phyloP scores from a whole-genome alignment of 1,284 basidiomycete genomes.

The Puccinia horiana region DNA sequence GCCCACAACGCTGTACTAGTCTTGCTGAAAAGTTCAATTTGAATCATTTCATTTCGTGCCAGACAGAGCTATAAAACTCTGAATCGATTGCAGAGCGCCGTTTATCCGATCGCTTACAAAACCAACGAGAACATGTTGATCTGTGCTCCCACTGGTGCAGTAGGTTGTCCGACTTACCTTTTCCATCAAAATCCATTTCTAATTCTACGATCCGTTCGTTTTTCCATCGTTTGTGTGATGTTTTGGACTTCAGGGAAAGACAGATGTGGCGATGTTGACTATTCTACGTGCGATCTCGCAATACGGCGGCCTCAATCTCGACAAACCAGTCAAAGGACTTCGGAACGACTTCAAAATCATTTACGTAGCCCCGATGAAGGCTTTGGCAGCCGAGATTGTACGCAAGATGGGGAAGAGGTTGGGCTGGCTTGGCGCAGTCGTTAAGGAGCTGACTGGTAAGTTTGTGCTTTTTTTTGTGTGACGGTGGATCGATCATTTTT shows the following conservation, averaged over 20 bases:
- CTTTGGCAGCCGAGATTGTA: conserved; percentile 90
- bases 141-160: conserved; percentile 94
- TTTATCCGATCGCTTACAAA: conserved; percentile 87
- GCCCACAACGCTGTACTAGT: not conserved
- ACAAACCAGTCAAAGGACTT: conserved; percentile 64
- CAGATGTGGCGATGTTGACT: conserved; percentile 93
- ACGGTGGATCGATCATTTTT: not conserved
- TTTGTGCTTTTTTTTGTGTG: conserved; percentile 8
- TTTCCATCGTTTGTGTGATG: not conserved
- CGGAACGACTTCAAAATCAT: conserved; percentile 80
- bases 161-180: conserved; percentile 64
- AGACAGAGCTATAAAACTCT: conserved; percentile 74
- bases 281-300: conserved; percentile 84
- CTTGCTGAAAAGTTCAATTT: not conserved
- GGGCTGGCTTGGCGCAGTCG: conserved; percentile 82
- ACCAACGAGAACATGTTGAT: conserved; percentile 96
- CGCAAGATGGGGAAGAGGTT: conserved; percentile 87
- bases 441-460: conserved; percentile 84
- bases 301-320: conserved; percentile 73
- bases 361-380: conserved; percentile 99
- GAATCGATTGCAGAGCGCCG: conserved; percentile 93
- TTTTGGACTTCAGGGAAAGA: conserved; percentile 71
- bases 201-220: not conserved
- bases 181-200: not conserved
- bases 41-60: not conserved